A percentile compares a stretch with the other conserved stretches of the same genome.
phyloP scores from a whole-genome alignment of 257 asterid species.

The Craterostigma plantagineum region DNA sequence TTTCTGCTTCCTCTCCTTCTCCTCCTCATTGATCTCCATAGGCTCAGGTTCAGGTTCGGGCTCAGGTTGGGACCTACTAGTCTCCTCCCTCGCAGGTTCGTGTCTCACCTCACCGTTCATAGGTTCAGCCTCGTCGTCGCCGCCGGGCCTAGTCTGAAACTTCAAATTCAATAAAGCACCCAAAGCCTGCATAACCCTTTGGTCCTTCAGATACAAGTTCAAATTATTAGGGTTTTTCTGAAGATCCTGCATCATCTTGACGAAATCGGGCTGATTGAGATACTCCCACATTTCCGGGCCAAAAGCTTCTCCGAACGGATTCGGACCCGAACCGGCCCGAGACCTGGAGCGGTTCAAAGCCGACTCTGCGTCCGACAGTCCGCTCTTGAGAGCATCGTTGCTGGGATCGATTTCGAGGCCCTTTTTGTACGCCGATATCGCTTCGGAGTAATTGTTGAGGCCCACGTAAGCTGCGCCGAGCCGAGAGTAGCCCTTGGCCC shows the following conservation, averaged over 20 bases:
- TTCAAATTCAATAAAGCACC: slow-evolving; percentile 60
- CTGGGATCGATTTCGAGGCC: slow-evolving; percentile 77
- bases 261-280: slow-evolving; percentile 68
- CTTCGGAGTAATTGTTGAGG: slow-evolving; percentile 36
- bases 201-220: slow-evolving; percentile 60
- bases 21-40: slow-evolving; percentile 32
- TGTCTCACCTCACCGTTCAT: slow-evolving; percentile 22
- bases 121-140: slow-evolving; percentile 28
- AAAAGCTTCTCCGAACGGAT: slow-evolving; percentile 73
- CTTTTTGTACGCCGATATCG: slow-evolving; percentile 48
- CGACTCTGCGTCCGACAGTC: slow-evolving; percentile 62
- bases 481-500: slow-evolving; percentile 84
- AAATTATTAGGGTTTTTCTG: slow-evolving; percentile 57
- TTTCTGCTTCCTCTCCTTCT: slow-evolving; percentile 32
- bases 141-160: slow-evolving; percentile 30
- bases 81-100: slow-evolving; percentile 12
- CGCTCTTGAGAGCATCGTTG: slow-evolving; percentile 70
- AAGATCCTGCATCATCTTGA: slow-evolving; percentile 73
- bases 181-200: slow-evolving; percentile 74
- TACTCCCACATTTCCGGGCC: slow-evolving; percentile 79
- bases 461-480: slow-evolving; percentile 81
- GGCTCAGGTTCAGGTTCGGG: slow-evolving; percentile 33
- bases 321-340: slow-evolving; percentile 16
- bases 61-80: slow-evolving; percentile 12
- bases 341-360: slow-evolving; percentile 21